A percentile compares a stretch with the other conserved stretches of the same genome.
Evolutionary conservation across 2,329 filamentous ascomycete genomes (phyloP).

Genomic region (Diaporthe sp.): DNA sequence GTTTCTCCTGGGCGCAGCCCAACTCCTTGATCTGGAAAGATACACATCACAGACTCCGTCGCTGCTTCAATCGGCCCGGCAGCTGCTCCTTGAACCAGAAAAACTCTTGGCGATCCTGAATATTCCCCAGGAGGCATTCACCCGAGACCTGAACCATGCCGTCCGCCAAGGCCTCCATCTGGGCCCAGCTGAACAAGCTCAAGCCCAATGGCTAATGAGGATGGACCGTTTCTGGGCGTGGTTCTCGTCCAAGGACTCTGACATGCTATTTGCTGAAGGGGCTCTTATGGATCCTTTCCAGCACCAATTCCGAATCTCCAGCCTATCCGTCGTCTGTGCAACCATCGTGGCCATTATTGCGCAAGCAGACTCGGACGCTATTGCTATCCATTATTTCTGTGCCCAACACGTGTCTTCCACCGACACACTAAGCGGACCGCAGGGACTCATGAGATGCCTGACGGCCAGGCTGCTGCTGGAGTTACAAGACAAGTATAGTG

Average conservation of each 20-base stretch:
- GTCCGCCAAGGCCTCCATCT: not conserved
- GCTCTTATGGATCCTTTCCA: not conserved
- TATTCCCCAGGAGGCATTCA: not conserved
- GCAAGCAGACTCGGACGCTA: not conserved
- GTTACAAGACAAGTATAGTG: not conserved
- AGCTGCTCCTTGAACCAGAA: not conserved
- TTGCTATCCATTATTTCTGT: not conserved
- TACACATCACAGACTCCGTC: not conserved
- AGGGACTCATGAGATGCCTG: slow-evolving; percentile 6
- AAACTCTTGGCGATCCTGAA: not conserved
- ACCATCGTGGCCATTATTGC: not conserved
- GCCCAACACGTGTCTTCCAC: not conserved
- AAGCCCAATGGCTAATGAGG: not conserved
- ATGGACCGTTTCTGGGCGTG: slow-evolving; percentile 4
- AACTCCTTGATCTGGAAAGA: not conserved
- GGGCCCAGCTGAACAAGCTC: not conserved
- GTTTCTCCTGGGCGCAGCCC: not conserved
- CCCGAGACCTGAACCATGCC: not conserved
- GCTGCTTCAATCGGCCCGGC: not conserved
- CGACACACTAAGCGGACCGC: not conserved
- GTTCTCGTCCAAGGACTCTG: not conserved
- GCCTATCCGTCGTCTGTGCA: slow-evolving; percentile 8
- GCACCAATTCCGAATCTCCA: not conserved
- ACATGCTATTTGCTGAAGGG: not conserved
- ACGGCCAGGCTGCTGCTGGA: not conserved